Evolutionary conservation across 2,329 filamentous ascomycete species (phyloP), one percentile per base, ranked within the genome.

Genomic region (Ceratocystis huliohia): DNA sequence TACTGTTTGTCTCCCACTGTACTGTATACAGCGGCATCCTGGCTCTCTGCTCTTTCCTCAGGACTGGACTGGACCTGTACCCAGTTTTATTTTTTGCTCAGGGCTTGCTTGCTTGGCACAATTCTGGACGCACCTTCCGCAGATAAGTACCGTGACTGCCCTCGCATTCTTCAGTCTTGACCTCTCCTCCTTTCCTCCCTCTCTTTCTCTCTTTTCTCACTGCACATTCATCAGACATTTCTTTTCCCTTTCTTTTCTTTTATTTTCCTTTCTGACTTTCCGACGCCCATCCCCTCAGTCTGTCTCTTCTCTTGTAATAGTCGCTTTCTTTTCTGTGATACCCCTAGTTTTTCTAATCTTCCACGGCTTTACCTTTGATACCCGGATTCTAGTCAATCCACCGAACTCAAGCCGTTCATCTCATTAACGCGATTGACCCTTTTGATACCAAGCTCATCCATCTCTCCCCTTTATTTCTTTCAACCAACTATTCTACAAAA

Each of bases 221-320:
- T 37, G 53, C 61, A 66, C 72, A 68, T 33, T 56, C 63, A 68
- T 72, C 71, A 70, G 70, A 69, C 71, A 70, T 73, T 73, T 59
- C 44, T 30, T 45, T 67, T 73, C 73, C 70, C 76, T 76, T 74
- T 73, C 70, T 73, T 72, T 72, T 73, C 74, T 75, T 76, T 77
- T 73, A 75, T 76, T 76, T 77, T 74, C 73, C 76, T 78, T 77
- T 80, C 79, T 81, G 82, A 81, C 79, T 79, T 33, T 6, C 30
- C 30, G 30, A 33, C 30, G 30, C 6, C 30, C 79, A 70, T 71
- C 71, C 71, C 30, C 30, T 33, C 30, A 6, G 30, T 33, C 30
- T 33, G 30, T 33, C 71, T 71, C 71, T 69, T 69, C 70, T 74
- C 70, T 71, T 74, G 74, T 76, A 76, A 76, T 70, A 72, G 70